Evolutionary conservation across 495 filamentous ascomycete genomes (phyloP), one percentile per base, ranked within the genome.

Genomic region (Daldinia decipiens): DNA sequence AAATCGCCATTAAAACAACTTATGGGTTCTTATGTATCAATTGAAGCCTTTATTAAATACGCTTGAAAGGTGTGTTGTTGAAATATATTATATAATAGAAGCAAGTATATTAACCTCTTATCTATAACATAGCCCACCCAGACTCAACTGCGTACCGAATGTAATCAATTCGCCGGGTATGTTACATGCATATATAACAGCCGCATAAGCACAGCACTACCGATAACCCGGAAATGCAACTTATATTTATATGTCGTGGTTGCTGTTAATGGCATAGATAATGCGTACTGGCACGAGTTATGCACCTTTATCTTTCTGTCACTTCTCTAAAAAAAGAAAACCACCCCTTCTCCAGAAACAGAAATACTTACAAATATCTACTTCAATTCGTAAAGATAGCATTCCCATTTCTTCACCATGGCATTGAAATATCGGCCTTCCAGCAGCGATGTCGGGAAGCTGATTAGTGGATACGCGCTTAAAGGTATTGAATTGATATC

Each of bases 381-480:
- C 9, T 4, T 24, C 9, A 47, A 45, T 45, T 11, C 17, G 40
- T 45, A 45, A 45, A 45, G 40, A 21, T 47, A 47, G 8, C 17
- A 47, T 47, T 47, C 9, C 21, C 21, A 24, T 47, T 1, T 8
- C 19, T 2, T 47, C 43, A 47, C 24, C 43, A 4, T 24, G 2
- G 2, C 8, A 47, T 47, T 21, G 4, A 19, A 45, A 24, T 3
- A 21, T 47, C 19, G 36, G 27, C 31, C 31, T 58, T 52, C 21
- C 29, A 27, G 15, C 29, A 68, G 70, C 70, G 70, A 72, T 72
- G 65, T 72, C 70, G 70, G 70, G 64, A 72, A 68, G 11, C 1
- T 21, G 12, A 29, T 26, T 32, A 47, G 64, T 64, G 55, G 59
- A 50, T 60, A 58, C 34, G 47, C 9, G 32, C 45, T 24, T 17